Percentiles rank a stretch among this genome's conserved stretches.
Conservation (phyloP, 169 alveolate genomes). For the Plasmodium inui region DNA sequence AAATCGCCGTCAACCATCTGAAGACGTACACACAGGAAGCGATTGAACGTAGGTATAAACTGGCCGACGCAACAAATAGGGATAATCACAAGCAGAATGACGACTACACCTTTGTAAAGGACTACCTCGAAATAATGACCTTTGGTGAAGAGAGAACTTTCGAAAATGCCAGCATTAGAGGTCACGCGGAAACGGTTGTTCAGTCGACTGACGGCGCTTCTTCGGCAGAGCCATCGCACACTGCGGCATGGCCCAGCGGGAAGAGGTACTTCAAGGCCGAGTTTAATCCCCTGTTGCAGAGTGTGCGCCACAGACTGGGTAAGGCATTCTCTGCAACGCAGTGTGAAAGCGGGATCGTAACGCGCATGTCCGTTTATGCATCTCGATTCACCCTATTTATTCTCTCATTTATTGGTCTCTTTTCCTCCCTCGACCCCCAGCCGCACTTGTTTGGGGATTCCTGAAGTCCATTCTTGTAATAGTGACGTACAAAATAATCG, state of each 20-base stretch:
- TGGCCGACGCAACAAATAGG: not conserved
- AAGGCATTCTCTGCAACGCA: not conserved
- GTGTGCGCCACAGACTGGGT: not conserved
- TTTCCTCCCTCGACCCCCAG: not conserved
- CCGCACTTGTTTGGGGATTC: not conserved
- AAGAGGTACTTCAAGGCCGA: no score
- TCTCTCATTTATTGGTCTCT: not conserved
- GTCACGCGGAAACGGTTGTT: not conserved
- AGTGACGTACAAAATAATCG: not conserved
- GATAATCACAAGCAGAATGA: not conserved
- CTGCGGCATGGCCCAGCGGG: not conserved
- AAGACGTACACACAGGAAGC: conserved; percentile 12
- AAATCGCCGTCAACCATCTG: not conserved
- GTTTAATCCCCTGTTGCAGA: not conserved
- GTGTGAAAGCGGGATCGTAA: not conserved
- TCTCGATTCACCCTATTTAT: not conserved
- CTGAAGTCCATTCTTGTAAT: not conserved
- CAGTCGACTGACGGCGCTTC: not conserved
- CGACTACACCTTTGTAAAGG: not conserved
- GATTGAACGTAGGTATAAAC: not conserved
- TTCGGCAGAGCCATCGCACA: not conserved
- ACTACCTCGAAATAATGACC: not conserved
- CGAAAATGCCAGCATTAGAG: not conserved
- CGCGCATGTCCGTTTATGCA: not conserved
- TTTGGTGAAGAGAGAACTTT: not conserved